Conservation (phyloP, 2,329 filamentous ascomycete species). For the Tolypocladium cylindrosporum region DNA sequence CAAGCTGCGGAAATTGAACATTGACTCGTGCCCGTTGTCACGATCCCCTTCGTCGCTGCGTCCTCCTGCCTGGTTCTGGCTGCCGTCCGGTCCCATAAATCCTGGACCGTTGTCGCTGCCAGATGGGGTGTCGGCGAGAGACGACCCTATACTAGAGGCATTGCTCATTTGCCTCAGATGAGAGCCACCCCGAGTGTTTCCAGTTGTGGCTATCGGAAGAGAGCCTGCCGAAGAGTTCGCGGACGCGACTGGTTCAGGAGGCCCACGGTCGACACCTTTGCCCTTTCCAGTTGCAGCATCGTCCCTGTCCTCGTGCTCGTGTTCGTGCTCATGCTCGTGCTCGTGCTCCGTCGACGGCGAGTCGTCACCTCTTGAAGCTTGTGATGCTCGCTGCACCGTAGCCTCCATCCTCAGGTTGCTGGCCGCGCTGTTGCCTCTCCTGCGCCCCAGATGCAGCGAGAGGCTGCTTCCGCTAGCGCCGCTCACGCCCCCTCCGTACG, state of each 20-base stretch:
- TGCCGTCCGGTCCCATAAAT: constrained; percentile 25
- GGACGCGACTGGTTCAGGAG: constrained; percentile 10
- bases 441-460: constrained; percentile 49
- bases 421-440: constrained; percentile 47
- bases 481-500: constrained; percentile 23
- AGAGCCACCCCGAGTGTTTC: constrained; percentile 51
- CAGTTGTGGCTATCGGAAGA: constrained; percentile 32
- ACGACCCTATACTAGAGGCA: constrained; percentile 75
- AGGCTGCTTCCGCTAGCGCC: constrained; percentile 53
- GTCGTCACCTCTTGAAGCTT: constrained; percentile 13
- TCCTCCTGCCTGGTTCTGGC: constrained; percentile 39
- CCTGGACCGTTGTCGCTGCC: constrained; percentile 37
- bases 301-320: constrained; percentile 19
- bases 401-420: constrained; percentile 51
- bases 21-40: constrained; percentile 53
- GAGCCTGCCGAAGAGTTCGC: constrained; percentile 25
- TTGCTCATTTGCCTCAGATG: constrained; percentile 78
- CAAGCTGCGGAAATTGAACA: constrained; percentile 88
- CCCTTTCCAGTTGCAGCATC: constrained; percentile 44
- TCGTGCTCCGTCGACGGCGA: constrained; percentile 11
- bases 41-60: constrained; percentile 38
- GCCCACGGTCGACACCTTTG: constrained; percentile 54
- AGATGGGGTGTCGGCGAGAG: constrained; percentile 55
- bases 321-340: constrained; percentile 14
- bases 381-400: constrained; percentile 34